Percentiles rank a stretch among this genome's conserved stretches.
Evolutionary conservation across 2,329 filamentous ascomycete genomes (phyloP).

Genomic region (Tympanopsis confertula): DNA sequence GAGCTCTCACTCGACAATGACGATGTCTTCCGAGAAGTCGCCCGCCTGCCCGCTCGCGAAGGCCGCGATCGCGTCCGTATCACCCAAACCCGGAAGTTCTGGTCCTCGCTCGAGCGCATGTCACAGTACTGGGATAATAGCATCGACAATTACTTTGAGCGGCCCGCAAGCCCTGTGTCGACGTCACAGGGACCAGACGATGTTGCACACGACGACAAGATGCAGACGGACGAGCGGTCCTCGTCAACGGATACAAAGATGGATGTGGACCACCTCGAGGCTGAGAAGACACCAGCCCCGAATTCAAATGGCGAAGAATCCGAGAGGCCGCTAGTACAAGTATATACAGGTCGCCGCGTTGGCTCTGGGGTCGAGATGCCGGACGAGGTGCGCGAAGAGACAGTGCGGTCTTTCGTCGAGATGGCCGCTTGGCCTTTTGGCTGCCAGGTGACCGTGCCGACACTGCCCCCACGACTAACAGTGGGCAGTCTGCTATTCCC

Average conservation of each 20-base stretch:
- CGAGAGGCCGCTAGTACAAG: constrained; percentile 10
- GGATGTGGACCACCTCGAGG: constrained; percentile 5
- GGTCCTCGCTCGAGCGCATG: constrained; percentile 43
- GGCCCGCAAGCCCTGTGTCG: constrained; percentile 12
- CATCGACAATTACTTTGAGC: constrained; percentile 39
- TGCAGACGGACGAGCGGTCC: constrained; percentile 6
- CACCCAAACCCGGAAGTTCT: constrained; percentile 47
- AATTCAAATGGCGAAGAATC: neutral
- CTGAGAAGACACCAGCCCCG: constrained; percentile 6
- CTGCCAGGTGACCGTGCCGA: constrained; percentile 33
- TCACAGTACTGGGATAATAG: constrained; percentile 51
- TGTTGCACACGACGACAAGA: constrained; percentile 5
- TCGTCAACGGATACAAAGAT: constrained; percentile 7
- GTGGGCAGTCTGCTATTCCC: constrained; percentile 39
- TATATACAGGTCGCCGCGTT: constrained; percentile 47
- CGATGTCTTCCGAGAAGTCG: constrained; percentile 42
- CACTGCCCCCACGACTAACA: constrained; percentile 30
- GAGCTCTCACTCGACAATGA: constrained; percentile 43
- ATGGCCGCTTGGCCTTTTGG: constrained; percentile 45
- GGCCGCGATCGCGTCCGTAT: constrained; percentile 33
- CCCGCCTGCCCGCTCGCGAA: constrained; percentile 28
- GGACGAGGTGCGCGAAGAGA: constrained; percentile 40
- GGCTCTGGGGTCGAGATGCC: constrained; percentile 46
- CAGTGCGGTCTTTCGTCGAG: constrained; percentile 42
- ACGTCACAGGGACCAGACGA: constrained; percentile 2